These are phyloP conservation scores for Neurospora sp. DNA, from an alignment of 495 filamentous ascomycete species.

Conservation along the genomic window DNA sequence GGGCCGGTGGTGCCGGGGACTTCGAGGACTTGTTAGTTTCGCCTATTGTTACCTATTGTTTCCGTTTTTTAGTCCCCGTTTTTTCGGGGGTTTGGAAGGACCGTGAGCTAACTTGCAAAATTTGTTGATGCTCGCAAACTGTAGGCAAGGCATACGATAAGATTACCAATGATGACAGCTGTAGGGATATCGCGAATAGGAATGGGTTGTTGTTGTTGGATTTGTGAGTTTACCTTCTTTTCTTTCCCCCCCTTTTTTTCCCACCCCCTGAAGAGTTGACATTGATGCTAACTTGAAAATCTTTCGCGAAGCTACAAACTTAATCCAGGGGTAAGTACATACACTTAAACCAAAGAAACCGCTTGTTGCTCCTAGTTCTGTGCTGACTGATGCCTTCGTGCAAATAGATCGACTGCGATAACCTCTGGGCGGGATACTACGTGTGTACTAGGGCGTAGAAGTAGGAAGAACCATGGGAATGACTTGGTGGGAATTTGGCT, in stretches of 20 bases:
- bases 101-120: too few species aligned
- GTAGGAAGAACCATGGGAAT: neutral
- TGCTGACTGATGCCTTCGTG: too few species aligned
- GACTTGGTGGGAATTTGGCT: neutral
- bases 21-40: conserved; percentile 16
- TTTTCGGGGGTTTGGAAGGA: too few species aligned
- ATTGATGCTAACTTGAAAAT: neutral
- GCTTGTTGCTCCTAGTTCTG: too few species aligned
- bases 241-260: too few species aligned
- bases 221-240: too few species aligned
- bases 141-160: conserved; percentile 9
- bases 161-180: conserved; percentile 3
- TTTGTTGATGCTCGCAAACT: too few species aligned
- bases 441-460: conserved; percentile 13
- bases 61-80: too few species aligned
- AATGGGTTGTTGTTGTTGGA: conserved; percentile 8
- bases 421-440: conserved; percentile 11
- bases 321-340: conserved; percentile 21
- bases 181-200: conserved; percentile 7
- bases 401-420: too few species aligned
- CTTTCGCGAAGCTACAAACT: conserved; percentile 12
- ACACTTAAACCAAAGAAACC: neutral
- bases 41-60: too few species aligned
- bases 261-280: neutral
- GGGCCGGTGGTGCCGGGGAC: conserved; percentile 14